phyloP scores from a whole-genome alignment of 306 rosid genomes.

The Trichosanthes cucumerina region DNA sequence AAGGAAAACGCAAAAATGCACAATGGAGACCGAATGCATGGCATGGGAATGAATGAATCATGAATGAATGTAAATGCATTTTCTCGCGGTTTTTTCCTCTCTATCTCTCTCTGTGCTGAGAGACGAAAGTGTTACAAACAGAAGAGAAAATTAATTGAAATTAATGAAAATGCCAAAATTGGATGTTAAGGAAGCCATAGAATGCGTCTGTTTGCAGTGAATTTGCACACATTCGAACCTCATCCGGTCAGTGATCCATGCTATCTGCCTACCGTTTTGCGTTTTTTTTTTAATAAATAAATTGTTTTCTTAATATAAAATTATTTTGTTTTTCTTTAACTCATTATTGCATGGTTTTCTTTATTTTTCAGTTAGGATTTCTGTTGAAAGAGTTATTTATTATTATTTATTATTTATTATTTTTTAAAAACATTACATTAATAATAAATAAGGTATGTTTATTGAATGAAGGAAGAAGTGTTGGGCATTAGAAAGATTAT shows the following conservation, averaged over 20 bases:
- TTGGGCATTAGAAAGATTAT: no score
- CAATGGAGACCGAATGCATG: neutral
- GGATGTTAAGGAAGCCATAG: neutral
- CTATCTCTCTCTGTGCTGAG: neutral
- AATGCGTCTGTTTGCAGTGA: neutral
- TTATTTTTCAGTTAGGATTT: no score
- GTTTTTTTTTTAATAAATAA: neutral
- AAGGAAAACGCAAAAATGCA: neutral
- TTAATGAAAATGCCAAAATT: neutral
- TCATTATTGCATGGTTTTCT: no score
- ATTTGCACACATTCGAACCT: slow-evolving; percentile 5
- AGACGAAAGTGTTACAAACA: neutral
- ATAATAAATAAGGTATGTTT: no score
- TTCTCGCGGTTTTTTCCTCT: neutral
- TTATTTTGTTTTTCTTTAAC: no score
- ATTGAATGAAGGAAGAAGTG: no score
- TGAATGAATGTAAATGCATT: neutral
- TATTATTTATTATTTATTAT: no score
- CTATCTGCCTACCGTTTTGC: slow-evolving; percentile 12
- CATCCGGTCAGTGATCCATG: slow-evolving; percentile 20
- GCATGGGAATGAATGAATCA: neutral
- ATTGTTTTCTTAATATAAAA: no score
- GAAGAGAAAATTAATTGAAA: neutral
- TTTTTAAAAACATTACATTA: no score
- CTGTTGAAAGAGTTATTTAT: no score